Conservation (phyloP, 768 basidiomycete genomes). For the Lactarius trivialis region DNA sequence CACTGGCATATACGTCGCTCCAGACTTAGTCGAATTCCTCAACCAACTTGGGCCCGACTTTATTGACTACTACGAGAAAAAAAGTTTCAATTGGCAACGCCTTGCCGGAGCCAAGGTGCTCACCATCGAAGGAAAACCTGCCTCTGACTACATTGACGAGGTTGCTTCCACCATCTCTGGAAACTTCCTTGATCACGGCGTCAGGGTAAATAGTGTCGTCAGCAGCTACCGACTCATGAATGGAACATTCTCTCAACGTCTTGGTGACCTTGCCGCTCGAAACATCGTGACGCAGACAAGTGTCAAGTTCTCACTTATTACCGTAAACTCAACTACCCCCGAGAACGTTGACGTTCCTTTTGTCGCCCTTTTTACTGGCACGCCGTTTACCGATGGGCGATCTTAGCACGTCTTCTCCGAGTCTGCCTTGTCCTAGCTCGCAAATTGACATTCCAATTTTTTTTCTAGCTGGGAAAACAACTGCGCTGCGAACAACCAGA, state of each 20-base stretch:
- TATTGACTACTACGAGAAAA: constrained; percentile 36
- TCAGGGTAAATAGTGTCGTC: constrained; percentile 58
- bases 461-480: constrained; percentile 50
- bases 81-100: constrained; percentile 51
- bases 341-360: constrained; percentile 51
- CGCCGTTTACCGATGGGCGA: constrained; percentile 41
- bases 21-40: constrained; percentile 48
- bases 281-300: constrained; percentile 40
- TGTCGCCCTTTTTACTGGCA: constrained; percentile 41
- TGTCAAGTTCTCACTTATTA: constrained; percentile 43
- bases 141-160: constrained; percentile 49
- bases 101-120: constrained; percentile 56
- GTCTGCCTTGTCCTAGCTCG: not conserved
- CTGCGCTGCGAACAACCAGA: constrained; percentile 44
- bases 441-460: not conserved
- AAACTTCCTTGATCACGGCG: constrained; percentile 55
- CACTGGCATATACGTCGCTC: constrained; percentile 41
- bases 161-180: constrained; percentile 55
- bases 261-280: constrained; percentile 52
- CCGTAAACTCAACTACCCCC: constrained; percentile 38
- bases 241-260: constrained; percentile 48
- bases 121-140: constrained; percentile 44
- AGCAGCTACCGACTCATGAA: constrained; percentile 42
- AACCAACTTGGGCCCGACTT: constrained; percentile 40
- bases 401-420: constrained; percentile 45